phyloP scores from a whole-genome alignment of 371 early-diverging fungal species.

The Mortierella sp. region DNA sequence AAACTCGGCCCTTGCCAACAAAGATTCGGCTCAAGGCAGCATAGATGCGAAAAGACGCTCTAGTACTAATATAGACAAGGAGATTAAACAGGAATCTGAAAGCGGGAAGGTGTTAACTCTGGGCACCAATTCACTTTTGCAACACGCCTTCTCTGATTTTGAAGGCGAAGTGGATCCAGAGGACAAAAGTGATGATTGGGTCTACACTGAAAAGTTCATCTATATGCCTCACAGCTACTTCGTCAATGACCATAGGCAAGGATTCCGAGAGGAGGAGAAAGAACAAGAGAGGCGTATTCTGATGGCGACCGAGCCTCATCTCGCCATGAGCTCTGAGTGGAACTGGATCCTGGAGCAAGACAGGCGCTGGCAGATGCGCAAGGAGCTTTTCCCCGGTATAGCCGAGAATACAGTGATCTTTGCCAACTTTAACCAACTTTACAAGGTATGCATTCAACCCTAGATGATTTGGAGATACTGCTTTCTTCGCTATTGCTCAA shows the following conservation, averaged over 20 bases:
- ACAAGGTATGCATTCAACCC: constrained; percentile 72
- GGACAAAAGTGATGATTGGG: constrained; percentile 71
- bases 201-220: constrained; percentile 91
- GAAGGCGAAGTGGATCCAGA: constrained; percentile 86
- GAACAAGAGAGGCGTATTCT: constrained; percentile 57
- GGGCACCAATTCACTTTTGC: neutral
- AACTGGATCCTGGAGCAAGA: constrained; percentile 85
- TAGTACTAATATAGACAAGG: constrained; percentile 15
- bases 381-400: constrained; percentile 86
- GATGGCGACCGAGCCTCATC: constrained; percentile 44
- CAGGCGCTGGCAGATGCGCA: constrained; percentile 87
- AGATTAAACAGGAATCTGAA: constrained; percentile 18
- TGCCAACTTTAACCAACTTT: constrained; percentile 96
- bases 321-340: constrained; percentile 58
- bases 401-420: constrained; percentile 88
- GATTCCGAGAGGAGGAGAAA: constrained; percentile 87
- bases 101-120: neutral
- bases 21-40: neutral
- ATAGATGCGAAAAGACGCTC: constrained; percentile 21
- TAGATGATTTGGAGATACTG: neutral
- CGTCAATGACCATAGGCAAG: constrained; percentile 94
- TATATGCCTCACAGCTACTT: constrained; percentile 95
- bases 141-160: constrained; percentile 60
- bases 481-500: no score
- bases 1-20: neutral